Percentiles rank a stretch among this genome's conserved stretches.
Conservation (phyloP, 2,329 filamentous ascomycete genomes). For the Ampelomyces quisqualis region DNA sequence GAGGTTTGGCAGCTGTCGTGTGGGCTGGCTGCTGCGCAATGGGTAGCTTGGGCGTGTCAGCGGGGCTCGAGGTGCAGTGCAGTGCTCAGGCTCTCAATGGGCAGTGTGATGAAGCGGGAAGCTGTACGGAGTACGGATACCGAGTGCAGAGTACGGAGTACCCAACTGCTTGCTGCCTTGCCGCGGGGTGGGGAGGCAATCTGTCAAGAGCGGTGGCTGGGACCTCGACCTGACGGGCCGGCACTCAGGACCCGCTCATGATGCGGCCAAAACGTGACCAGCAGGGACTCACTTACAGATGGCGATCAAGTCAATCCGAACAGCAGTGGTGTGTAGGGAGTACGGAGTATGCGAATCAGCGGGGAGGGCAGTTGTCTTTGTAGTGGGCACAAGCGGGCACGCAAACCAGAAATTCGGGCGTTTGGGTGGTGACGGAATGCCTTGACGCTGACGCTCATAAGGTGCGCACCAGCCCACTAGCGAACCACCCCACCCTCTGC, state of each 20-base stretch:
- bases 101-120: slow-evolving; percentile 8
- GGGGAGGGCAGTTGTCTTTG: slow-evolving; percentile 19
- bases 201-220: slow-evolving; percentile 40
- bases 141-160: too few species aligned
- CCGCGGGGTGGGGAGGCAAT: slow-evolving; percentile 31
- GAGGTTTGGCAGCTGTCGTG: slow-evolving; percentile 30
- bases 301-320: too few species aligned
- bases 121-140: too few species aligned
- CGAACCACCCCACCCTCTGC: slow-evolving; percentile 31
- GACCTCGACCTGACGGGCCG: slow-evolving; percentile 13
- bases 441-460: slow-evolving; percentile 20
- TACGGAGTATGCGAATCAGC: slow-evolving; percentile 5
- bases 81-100: slow-evolving; percentile 15
- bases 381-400: slow-evolving; percentile 27
- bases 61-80: slow-evolving; percentile 16
- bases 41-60: slow-evolving; percentile 29
- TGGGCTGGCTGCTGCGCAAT: slow-evolving; percentile 29
- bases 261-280: slow-evolving; percentile 29
- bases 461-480: slow-evolving; percentile 30
- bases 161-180: slow-evolving; percentile 19
- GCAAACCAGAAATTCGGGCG: slow-evolving; percentile 36
- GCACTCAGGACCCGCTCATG: slow-evolving; percentile 35
- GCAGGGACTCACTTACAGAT: slow-evolving; percentile 32
- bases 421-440: slow-evolving; percentile 42
- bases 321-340: too few species aligned